A percentile compares a stretch with the other conserved stretches of the same genome.
Evolutionary conservation across 169 alveolate species (phyloP).

Genomic region (Plasmodium fragile): DNA sequence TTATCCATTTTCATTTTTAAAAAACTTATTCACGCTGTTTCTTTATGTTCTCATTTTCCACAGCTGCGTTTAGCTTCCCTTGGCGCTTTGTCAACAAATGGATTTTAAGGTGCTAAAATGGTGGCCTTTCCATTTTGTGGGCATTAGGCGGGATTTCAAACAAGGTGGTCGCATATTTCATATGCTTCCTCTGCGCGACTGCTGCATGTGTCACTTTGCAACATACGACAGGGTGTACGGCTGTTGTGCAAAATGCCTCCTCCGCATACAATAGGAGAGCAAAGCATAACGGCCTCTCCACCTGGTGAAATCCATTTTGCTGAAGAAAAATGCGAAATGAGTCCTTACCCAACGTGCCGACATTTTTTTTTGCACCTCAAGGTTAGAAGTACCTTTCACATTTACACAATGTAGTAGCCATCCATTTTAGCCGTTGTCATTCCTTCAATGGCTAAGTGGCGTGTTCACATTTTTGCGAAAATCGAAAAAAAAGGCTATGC

Average conservation of each 20-base stretch:
- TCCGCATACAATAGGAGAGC: not conserved
- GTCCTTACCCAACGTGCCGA: not conserved
- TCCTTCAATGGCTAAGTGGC: not conserved
- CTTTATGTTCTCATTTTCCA: not conserved
- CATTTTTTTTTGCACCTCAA: not conserved
- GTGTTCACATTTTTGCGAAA: not conserved
- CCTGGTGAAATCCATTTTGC: not conserved
- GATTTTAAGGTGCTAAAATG: not conserved
- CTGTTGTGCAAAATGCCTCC: not conserved
- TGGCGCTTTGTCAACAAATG: not conserved
- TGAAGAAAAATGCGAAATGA: not conserved
- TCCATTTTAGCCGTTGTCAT: not conserved
- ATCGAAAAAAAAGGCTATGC: not conserved
- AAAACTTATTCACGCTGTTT: not conserved
- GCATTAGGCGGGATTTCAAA: not conserved
- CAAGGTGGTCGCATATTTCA: not conserved
- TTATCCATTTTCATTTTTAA: not conserved
- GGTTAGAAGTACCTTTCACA: not conserved
- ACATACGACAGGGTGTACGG: not conserved
- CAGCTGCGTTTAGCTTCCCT: not conserved
- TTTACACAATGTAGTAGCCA: not conserved
- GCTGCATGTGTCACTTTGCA: not conserved
- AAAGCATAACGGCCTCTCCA: not conserved
- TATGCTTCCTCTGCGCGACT: not conserved
- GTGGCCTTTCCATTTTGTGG: not conserved